Evolutionary conservation across 2,329 filamentous ascomycete species (phyloP).

Genomic region (Xylariales sp.): DNA sequence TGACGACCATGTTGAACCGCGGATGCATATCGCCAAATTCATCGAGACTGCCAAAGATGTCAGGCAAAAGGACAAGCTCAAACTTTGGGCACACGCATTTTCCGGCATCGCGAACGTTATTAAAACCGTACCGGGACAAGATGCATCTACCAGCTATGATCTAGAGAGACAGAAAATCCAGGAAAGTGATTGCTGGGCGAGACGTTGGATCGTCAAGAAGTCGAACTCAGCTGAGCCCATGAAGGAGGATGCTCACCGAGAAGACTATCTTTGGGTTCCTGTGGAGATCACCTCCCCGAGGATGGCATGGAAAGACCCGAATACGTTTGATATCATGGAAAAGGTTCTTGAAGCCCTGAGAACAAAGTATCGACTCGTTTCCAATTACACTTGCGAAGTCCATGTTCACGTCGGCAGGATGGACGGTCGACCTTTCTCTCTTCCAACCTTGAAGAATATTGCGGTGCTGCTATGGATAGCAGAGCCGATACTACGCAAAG

Average conservation of each 20-base stretch:
- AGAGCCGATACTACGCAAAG: slow-evolving; percentile 30
- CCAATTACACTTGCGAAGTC: slow-evolving; percentile 34
- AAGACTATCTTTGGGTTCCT: slow-evolving; percentile 28
- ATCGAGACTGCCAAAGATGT: slow-evolving; percentile 29
- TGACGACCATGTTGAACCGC: background rate
- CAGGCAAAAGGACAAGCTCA: slow-evolving; percentile 75
- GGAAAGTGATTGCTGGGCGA: slow-evolving; percentile 30
- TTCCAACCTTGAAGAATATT: slow-evolving; percentile 30
- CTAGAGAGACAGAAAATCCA: slow-evolving; percentile 16
- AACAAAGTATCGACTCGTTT: slow-evolving; percentile 19
- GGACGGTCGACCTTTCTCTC: slow-evolving; percentile 26
- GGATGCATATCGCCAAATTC: background rate
- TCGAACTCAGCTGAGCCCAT: slow-evolving; percentile 33
- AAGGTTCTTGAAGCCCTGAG: slow-evolving; percentile 22
- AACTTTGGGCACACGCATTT: slow-evolving; percentile 84
- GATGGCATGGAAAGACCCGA: slow-evolving; percentile 21
- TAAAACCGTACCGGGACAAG: slow-evolving; percentile 13
- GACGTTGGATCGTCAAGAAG: slow-evolving; percentile 35
- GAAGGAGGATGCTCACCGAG: slow-evolving; percentile 17
- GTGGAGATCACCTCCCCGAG: slow-evolving; percentile 34
- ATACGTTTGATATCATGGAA: slow-evolving; percentile 15
- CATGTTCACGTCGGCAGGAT: slow-evolving; percentile 34
- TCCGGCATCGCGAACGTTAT: slow-evolving; percentile 25
- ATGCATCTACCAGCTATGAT: slow-evolving; percentile 24
- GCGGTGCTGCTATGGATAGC: slow-evolving; percentile 31